Conservation (phyloP, 345 rosid genomes). For the Hypericum perforatum region DNA sequence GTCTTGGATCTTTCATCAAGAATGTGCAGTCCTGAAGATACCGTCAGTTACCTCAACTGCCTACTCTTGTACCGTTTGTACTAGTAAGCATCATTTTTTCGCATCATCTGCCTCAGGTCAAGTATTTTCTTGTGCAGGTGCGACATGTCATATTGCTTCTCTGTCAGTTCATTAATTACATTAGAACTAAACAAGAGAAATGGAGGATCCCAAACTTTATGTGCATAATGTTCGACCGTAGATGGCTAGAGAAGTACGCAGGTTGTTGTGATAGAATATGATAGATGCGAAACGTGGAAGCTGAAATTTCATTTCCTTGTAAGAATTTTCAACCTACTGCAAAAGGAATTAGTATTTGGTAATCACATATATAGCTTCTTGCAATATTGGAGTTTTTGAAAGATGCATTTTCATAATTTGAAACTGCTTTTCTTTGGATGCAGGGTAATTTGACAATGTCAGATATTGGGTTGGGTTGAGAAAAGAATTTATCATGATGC, state of each 20-base stretch:
- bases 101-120: not conserved
- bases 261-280: constrained; percentile 8
- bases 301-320: too few species aligned
- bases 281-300: not conserved
- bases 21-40: too few species aligned
- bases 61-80: not conserved
- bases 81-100: not conserved
- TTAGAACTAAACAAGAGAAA: constrained; percentile 92
- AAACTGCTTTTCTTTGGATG: constrained; percentile 18
- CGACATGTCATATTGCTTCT: constrained; percentile 82
- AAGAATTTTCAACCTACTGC: too few species aligned
- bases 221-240: constrained; percentile 70
- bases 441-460: constrained; percentile 79
- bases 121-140: constrained; percentile 32
- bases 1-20: too few species aligned
- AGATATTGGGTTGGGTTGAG: too few species aligned
- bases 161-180: constrained; percentile 79
- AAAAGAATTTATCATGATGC: constrained; percentile 97
- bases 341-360: not conserved
- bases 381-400: not conserved
- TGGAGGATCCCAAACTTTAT: constrained; percentile 75
- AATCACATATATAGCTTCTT: not conserved
- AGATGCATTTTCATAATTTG: not conserved
- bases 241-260: constrained; percentile 81
- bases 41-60: too few species aligned